Percentiles rank a stretch among this genome's conserved stretches.
Conservation (phyloP, 164 flowering plant species). For the Litsea cubeba region DNA sequence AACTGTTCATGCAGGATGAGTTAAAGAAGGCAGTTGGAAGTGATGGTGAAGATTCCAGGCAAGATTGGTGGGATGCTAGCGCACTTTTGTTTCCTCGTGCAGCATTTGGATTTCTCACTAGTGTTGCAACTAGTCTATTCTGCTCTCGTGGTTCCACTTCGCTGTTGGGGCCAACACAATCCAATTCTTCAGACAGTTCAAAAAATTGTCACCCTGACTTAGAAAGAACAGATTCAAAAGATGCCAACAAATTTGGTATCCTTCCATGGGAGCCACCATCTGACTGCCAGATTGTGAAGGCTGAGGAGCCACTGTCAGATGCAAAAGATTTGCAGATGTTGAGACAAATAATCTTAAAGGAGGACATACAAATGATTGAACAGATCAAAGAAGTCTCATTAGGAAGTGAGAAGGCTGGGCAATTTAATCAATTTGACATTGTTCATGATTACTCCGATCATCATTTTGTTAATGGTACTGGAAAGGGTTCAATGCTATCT, state of each 20-base stretch:
- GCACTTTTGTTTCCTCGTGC: slow-evolving; percentile 47
- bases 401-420: slow-evolving; percentile 11
- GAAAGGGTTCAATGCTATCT: slow-evolving; percentile 28
- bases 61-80: slow-evolving; percentile 22
- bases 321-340: slow-evolving; percentile 19
- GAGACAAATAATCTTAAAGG: slow-evolving; percentile 11
- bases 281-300: slow-evolving; percentile 20
- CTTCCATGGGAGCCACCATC: slow-evolving; percentile 19
- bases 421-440: slow-evolving; percentile 64
- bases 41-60: slow-evolving; percentile 24
- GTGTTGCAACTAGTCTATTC: slow-evolving; percentile 49
- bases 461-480: slow-evolving; percentile 47
- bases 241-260: slow-evolving; percentile 14
- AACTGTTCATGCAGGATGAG: slow-evolving; percentile 11
- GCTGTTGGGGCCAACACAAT: slow-evolving; percentile 19
- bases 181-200: slow-evolving; percentile 5
- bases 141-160: slow-evolving; percentile 41
- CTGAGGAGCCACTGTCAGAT: slow-evolving; percentile 12
- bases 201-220: slow-evolving; percentile 1
- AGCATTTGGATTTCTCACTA: slow-evolving; percentile 57
- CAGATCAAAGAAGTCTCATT: slow-evolving; percentile 5
- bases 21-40: slow-evolving; percentile 14
- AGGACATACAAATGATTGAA: slow-evolving; percentile 21
- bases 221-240: slow-evolving; percentile 14
- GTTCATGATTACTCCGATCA: slow-evolving; percentile 64